Conservation (phyloP, 208 protist genomes). For the Strigomonas culicis region DNA sequence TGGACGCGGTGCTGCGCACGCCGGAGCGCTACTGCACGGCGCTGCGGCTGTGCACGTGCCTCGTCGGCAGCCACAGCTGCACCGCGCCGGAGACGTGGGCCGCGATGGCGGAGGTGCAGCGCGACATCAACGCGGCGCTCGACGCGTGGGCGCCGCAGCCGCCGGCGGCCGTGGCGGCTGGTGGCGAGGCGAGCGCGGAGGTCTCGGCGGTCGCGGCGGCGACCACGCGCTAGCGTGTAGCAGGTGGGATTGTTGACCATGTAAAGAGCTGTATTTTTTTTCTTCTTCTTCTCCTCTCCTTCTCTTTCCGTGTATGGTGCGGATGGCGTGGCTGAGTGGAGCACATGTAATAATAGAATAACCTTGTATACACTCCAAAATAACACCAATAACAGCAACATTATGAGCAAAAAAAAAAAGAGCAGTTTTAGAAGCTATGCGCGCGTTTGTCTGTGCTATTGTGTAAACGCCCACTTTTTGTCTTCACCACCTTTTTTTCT, state of each 20-base stretch:
- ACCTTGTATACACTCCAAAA: too few species aligned
- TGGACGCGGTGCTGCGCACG: constrained; percentile 20
- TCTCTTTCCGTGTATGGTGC: neutral
- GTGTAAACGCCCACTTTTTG: too few species aligned
- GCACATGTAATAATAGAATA: too few species aligned
- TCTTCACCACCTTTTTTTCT: too few species aligned
- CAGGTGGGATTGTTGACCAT: too few species aligned
- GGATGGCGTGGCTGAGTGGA: too few species aligned
- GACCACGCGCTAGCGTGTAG: too few species aligned
- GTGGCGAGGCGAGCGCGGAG: neutral
- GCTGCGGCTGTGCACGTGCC: constrained; percentile 49
- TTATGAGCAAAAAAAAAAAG: constrained; percentile 1
- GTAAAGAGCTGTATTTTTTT: neutral
- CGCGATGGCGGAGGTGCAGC: constrained; percentile 49
- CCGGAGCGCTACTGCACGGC: constrained; percentile 75
- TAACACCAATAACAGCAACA: neutral
- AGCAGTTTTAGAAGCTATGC: too few species aligned
- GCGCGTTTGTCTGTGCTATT: too few species aligned
- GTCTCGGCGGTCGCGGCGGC: neutral
- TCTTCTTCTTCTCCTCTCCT: neutral
- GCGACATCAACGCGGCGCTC: constrained; percentile 33
- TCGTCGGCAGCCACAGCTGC: constrained; percentile 32
- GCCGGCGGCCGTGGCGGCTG: neutral
- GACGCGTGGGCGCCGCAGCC: constrained; percentile 14
- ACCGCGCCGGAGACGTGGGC: constrained; percentile 12